A percentile compares a stretch with the other conserved stretches of the same genome.
phyloP scores from a whole-genome alignment of 345 rosid genomes.

The Pelargonium nanum region DNA sequence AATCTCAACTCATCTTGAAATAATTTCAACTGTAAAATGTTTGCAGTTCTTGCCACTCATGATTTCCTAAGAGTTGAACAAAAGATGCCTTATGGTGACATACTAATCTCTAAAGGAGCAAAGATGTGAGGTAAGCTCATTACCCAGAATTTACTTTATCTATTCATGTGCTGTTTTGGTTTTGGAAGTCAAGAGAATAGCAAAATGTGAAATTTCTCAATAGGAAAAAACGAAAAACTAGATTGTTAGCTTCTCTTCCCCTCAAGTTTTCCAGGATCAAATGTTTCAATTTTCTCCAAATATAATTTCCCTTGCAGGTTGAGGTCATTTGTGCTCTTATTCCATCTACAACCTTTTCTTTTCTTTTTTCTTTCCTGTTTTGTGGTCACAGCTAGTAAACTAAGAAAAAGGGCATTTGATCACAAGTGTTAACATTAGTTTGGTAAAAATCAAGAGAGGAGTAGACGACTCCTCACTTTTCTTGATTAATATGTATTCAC shows the following conservation, averaged over 20 bases:
- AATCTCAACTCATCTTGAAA: neutral
- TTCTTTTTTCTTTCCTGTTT: neutral
- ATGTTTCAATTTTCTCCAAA: no score
- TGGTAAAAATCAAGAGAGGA: no score
- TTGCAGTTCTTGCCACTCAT: constrained; percentile 59
- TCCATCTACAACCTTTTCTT: neutral
- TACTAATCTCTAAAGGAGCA: constrained; percentile 58
- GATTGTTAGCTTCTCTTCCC: no score
- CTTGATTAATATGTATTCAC: no score
- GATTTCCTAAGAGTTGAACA: constrained; percentile 53
- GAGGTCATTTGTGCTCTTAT: neutral
- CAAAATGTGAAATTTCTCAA: neutral
- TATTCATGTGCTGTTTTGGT: neutral
- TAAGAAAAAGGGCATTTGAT: no score
- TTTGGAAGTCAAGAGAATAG: neutral
- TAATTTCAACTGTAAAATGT: neutral
- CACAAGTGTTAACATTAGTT: no score
- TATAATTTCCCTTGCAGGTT: neutral
- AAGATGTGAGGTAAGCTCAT: constrained; percentile 27
- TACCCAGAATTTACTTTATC: neutral
- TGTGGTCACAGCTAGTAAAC: neutral
- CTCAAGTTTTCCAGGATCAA: no score
- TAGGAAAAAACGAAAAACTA: neutral
- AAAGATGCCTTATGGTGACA: constrained; percentile 52
- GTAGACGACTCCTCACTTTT: no score